phyloP scores from a whole-genome alignment of 31 red algal species.

The Endocladia muricata region DNA sequence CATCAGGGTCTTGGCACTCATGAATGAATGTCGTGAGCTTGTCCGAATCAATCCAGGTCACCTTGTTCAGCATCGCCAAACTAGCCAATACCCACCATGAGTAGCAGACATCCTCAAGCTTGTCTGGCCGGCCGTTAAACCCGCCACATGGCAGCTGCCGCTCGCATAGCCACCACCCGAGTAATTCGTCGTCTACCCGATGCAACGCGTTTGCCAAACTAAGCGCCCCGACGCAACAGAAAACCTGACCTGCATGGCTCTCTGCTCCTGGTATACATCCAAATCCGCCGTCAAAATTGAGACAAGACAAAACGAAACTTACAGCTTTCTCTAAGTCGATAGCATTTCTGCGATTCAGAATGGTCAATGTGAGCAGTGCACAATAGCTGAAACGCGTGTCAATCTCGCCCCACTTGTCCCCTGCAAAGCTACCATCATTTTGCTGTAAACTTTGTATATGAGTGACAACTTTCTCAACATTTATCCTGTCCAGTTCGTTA shows the following conservation, averaged over 20 bases:
- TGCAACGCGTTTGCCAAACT: slow-evolving; percentile 51
- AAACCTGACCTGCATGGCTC: slow-evolving; percentile 96
- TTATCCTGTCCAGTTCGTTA: slow-evolving; percentile 40
- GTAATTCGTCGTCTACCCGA: slow-evolving; percentile 30
- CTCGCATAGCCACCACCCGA: slow-evolving; percentile 83
- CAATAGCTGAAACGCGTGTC: slow-evolving; percentile 94
- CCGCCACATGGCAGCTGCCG: slow-evolving; percentile 89
- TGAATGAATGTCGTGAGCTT: slow-evolving; percentile 73
- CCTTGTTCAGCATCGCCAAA: slow-evolving; percentile 68
- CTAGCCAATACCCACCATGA: slow-evolving; percentile 96
- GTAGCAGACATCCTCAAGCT: slow-evolving; percentile 96
- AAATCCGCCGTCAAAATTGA: slow-evolving; percentile 96
- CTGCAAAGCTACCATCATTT: slow-evolving; percentile 82
- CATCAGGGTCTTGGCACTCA: slow-evolving; percentile 58
- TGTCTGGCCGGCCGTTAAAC: slow-evolving; percentile 96
- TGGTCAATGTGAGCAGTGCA: slow-evolving; percentile 57
- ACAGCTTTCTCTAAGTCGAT: slow-evolving; percentile 60
- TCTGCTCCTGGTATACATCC: slow-evolving; percentile 92
- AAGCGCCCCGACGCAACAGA: slow-evolving; percentile 93
- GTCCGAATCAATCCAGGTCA: slow-evolving; percentile 69
- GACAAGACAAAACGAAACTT: slow-evolving; percentile 63
- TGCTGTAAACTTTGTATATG: slow-evolving; percentile 70
- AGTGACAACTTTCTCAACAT: slow-evolving; percentile 26
- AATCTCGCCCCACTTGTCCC: slow-evolving; percentile 87
- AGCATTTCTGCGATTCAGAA: slow-evolving; percentile 27